These are phyloP conservation scores for Neltuma alba DNA, from an alignment of 306 rosid species.

Conservation along the genomic window DNA sequence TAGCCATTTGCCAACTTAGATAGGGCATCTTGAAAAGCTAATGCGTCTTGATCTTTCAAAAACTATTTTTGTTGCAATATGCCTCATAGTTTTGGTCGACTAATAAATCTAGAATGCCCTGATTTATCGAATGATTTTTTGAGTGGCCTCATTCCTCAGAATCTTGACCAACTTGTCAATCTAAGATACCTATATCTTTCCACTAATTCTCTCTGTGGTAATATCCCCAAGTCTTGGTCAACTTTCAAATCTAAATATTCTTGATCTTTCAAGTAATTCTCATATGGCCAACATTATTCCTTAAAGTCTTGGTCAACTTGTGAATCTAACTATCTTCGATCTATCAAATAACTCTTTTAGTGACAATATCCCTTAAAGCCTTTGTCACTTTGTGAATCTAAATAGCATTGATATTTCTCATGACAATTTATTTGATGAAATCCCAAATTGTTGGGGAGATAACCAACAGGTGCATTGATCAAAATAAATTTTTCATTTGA, in stretches of 20 bases:
- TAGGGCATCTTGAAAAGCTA: constrained; percentile 2
- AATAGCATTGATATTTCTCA: fast-evolving
- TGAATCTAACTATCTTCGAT: not conserved
- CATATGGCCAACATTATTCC: not conserved
- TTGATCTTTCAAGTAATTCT: not conserved
- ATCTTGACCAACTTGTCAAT: no score
- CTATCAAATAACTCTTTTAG: not conserved
- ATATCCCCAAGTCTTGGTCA: no score
- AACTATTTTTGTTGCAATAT: no score
- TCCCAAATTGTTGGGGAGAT: not conserved
- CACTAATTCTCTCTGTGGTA: no score
- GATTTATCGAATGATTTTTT: no score
- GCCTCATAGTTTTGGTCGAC: no score
- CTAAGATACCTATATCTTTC: no score
- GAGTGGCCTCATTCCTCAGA: no score
- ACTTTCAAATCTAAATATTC: no score
- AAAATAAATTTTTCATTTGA: not conserved
- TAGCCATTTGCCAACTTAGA: not conserved
- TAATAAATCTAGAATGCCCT: no score
- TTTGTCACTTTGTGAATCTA: not conserved
- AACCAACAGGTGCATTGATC: not conserved
- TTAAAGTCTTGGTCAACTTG: not conserved
- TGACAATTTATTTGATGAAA: not conserved
- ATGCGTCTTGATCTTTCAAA: not conserved
- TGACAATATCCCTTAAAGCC: not conserved